Percentiles rank a stretch among this genome's conserved stretches.
phyloP scores from a whole-genome alignment of 176 grass and related monocot genomes.

The Oryza coarctata region DNA sequence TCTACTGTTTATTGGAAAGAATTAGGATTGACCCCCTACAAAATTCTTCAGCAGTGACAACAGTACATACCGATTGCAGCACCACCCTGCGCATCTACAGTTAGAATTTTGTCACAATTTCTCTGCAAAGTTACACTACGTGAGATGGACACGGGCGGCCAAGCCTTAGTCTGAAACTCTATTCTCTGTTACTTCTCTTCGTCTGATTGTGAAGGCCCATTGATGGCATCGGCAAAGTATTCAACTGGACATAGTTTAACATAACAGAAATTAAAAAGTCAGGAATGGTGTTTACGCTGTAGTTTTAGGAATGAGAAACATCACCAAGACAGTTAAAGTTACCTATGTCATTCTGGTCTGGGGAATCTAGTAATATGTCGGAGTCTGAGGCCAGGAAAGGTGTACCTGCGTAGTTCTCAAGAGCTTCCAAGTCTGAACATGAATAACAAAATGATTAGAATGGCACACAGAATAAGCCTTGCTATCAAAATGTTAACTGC shows the following conservation, averaged over 20 bases:
- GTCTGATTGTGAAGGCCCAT: constrained; percentile 69
- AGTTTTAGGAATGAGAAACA: background rate
- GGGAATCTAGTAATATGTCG: constrained; percentile 86
- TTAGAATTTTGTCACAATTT: background rate
- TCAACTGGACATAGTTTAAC: constrained; percentile 54
- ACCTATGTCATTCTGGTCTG: constrained; percentile 93
- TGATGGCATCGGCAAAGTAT: constrained; percentile 85
- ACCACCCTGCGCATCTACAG: background rate
- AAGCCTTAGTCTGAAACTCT: constrained; percentile 16
- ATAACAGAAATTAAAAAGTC: background rate
- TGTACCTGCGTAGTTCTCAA: constrained; percentile 83
- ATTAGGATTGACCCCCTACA: constrained; percentile 52
- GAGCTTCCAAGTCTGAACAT: constrained; percentile 71
- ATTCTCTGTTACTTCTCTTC: constrained; percentile 69
- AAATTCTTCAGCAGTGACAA: constrained; percentile 47
- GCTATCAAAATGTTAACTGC: background rate
- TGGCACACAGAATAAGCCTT: background rate
- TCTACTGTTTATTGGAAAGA: constrained; percentile 38
- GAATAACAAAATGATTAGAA: constrained; percentile 5
- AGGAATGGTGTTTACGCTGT: background rate
- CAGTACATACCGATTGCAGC: constrained; percentile 30
- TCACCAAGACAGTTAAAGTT: constrained; percentile 17
- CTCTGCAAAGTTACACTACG: constrained; percentile 14
- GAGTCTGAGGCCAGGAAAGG: constrained; percentile 92
- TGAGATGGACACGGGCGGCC: constrained; percentile 10